Conservation (phyloP, 768 basidiomycete species). For the Calocybe cyanea region DNA sequence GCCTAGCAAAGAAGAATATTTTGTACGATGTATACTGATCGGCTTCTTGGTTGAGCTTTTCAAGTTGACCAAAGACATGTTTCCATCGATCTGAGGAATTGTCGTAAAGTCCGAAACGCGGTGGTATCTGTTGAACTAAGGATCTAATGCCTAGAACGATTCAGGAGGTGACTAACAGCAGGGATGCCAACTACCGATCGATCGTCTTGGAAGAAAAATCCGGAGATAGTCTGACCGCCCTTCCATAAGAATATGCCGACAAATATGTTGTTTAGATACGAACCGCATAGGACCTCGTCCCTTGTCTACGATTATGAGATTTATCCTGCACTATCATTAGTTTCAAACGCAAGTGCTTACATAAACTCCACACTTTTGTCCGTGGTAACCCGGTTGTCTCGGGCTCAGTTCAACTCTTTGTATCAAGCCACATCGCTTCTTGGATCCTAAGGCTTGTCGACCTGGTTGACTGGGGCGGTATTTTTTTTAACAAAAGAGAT, state of each 20-base stretch:
- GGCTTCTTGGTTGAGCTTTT: conserved; percentile 40
- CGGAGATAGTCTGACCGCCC: conserved; percentile 1
- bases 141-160: background rate
- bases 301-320: background rate
- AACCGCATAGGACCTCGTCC: background rate
- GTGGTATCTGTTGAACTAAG: conserved; percentile 39
- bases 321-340: too few species aligned
- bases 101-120: conserved; percentile 61
- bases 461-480: too few species aligned
- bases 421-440: too few species aligned
- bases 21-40: conserved; percentile 46
- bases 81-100: conserved; percentile 46
- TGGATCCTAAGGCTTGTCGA: too few species aligned
- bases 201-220: conserved; percentile 11
- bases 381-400: too few species aligned
- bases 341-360: too few species aligned
- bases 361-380: too few species aligned
- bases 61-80: conserved; percentile 36
- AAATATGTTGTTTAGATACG: background rate
- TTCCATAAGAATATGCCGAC: background rate
- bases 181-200: background rate
- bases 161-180: conserved; percentile 2
- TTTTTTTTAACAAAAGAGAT: too few species aligned
- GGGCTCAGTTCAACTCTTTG: too few species aligned
- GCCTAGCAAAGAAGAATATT: conserved; percentile 61